Conservation (phyloP, 257 asterid species). For the Mitragyna speciosa region DNA sequence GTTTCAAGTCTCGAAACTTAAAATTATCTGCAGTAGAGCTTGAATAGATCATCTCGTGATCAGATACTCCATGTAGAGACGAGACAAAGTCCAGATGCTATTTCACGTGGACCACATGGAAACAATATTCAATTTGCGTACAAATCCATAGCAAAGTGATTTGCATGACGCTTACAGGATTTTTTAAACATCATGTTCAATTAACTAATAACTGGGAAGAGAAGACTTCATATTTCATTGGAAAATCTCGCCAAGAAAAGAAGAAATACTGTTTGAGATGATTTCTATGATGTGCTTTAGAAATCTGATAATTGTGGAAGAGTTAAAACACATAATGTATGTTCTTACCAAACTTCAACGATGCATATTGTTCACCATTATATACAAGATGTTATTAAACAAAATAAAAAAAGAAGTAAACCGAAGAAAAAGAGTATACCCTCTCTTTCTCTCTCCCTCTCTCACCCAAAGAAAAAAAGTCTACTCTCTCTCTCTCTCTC, state of each 20-base stretch:
- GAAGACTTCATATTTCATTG: conserved; percentile 5
- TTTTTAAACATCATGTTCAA: background rate
- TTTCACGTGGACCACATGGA: background rate
- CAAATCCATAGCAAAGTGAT: conserved; percentile 1
- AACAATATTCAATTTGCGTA: conserved; percentile 1
- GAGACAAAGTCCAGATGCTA: conserved; percentile 8
- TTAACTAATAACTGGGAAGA: background rate
- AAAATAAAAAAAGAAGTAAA: background rate
- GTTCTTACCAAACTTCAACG: background rate
- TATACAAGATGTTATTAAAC: background rate
- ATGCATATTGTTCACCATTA: background rate
- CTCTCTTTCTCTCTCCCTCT: too few relatives aligned
- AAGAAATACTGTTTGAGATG: background rate
- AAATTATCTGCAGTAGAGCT: background rate
- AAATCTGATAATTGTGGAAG: background rate
- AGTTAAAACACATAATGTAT: background rate
- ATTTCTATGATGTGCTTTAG: background rate
- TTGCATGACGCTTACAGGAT: background rate
- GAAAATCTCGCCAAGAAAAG: background rate
- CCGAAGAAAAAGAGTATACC: too few relatives aligned
- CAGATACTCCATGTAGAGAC: conserved; percentile 1
- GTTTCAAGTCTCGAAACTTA: too few relatives aligned
- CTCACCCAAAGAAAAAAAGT: too few relatives aligned
- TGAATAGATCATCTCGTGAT: background rate
- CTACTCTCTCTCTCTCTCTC: too few relatives aligned